phyloP scores from a whole-genome alignment of 495 filamentous ascomycete species.

The Collariella sp. region DNA sequence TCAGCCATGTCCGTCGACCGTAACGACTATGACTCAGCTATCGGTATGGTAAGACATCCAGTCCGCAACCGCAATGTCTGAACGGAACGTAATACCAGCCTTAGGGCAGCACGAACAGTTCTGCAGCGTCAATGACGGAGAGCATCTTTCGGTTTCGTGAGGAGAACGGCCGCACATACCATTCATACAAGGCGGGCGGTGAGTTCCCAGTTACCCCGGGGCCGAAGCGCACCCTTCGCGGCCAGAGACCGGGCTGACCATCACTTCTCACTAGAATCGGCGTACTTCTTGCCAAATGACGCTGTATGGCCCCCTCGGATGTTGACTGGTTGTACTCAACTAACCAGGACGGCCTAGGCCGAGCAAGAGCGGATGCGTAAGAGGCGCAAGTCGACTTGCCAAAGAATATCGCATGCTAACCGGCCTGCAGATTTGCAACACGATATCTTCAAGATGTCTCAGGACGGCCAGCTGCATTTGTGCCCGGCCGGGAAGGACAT shows the following conservation, averaged over 20 bases:
- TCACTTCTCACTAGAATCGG: neutral
- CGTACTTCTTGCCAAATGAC: slow-evolving; percentile 8
- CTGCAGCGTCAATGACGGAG: neutral
- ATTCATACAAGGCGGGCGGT: slow-evolving; percentile 3
- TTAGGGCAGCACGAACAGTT: neutral
- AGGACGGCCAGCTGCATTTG: slow-evolving; percentile 4
- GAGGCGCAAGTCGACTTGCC: neutral
- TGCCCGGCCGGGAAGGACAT: neutral
- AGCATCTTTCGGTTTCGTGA: slow-evolving; percentile 33
- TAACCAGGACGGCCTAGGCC: neutral
- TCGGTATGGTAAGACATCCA: no score
- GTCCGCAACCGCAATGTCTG: no score
- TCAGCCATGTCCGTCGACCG: no score
- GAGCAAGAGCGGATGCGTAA: slow-evolving; percentile 5
- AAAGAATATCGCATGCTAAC: neutral
- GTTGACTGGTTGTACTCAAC: neutral
- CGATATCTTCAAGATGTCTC: slow-evolving; percentile 4
- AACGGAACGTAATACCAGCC: no score
- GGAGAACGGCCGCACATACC: slow-evolving; percentile 16
- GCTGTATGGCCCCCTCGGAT: neutral
- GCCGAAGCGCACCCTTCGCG: no score
- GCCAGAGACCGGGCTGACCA: neutral
- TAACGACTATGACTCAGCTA: no score
- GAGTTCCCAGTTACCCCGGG: neutral
- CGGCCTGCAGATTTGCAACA: slow-evolving; percentile 9